Conservation (phyloP, 176 grass and related monocot genomes). For the Guadua angustifolia region DNA sequence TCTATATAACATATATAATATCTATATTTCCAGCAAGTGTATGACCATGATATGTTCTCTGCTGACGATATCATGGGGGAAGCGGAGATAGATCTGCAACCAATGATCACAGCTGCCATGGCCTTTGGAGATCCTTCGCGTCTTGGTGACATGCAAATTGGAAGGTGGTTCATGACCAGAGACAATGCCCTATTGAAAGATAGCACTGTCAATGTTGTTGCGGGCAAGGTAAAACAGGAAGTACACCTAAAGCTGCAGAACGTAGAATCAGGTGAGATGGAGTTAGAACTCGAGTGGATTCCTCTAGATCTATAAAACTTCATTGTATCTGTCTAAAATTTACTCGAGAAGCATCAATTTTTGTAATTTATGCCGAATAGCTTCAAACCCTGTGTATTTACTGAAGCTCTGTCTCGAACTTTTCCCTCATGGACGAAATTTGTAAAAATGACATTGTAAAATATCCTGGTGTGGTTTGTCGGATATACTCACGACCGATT, state of each 20-base stretch:
- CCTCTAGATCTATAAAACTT: constrained; percentile 59
- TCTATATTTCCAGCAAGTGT: constrained; percentile 75
- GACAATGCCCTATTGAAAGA: constrained; percentile 88
- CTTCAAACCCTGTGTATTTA: constrained; percentile 14
- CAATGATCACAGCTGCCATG: constrained; percentile 87
- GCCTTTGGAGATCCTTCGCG: constrained; percentile 81
- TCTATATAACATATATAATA: constrained; percentile 30
- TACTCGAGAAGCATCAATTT: constrained; percentile 11
- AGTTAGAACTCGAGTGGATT: constrained; percentile 88
- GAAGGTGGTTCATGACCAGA: constrained; percentile 90
- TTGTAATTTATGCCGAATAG: constrained; percentile 31
- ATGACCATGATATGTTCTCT: constrained; percentile 85
- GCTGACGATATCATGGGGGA: constrained; percentile 99
- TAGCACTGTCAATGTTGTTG: constrained; percentile 77
- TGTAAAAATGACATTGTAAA: constrained; percentile 55
- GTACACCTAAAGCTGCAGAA: constrained; percentile 90
- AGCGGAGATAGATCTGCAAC: constrained; percentile 91
- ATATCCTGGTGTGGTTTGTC: constrained; percentile 47
- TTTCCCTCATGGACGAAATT: constrained; percentile 25
- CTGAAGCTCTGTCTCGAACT: neutral
- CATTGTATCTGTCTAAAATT: constrained; percentile 17
- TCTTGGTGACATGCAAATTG: constrained; percentile 87
- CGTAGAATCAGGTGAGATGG: constrained; percentile 86
- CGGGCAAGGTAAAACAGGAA: constrained; percentile 85
- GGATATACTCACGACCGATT: constrained; percentile 13